Evolutionary conservation across 2,329 filamentous ascomycete genomes (phyloP).

Genomic region (Aquanectria penicillioides): DNA sequence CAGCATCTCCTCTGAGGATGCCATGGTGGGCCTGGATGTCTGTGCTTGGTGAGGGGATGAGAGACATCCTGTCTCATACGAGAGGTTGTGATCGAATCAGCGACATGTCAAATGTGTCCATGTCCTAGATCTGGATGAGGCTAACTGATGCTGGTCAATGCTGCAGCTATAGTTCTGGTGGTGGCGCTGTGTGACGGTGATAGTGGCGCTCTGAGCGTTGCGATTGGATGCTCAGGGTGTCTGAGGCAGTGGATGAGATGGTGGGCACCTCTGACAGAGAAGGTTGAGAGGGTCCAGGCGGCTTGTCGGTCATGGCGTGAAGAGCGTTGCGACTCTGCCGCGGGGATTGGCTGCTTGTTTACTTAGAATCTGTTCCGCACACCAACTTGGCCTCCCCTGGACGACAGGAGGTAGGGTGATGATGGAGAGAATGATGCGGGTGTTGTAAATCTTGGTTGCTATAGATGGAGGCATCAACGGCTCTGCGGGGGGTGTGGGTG

Average conservation of each 20-base stretch:
- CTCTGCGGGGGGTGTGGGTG: neutral
- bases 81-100: conserved; percentile 21
- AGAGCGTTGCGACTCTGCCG: neutral
- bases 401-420: neutral
- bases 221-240: conserved; percentile 7
- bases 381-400: neutral
- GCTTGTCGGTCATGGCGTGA: conserved; percentile 2
- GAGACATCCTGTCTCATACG: conserved; percentile 24
- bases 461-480: neutral
- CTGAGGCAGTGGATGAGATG: conserved; percentile 1
- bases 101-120: conserved; percentile 17
- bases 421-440: neutral
- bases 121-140: conserved; percentile 19
- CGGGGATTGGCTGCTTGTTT: neutral
- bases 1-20: neutral
- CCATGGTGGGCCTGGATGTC: conserved; percentile 2
- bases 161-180: conserved; percentile 28
- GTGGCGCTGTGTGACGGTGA: conserved; percentile 30
- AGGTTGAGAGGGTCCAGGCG: neutral
- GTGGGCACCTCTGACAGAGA: neutral
- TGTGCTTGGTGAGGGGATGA: conserved; percentile 18
- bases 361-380: neutral
- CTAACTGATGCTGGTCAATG: conserved; percentile 33
- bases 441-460: neutral
- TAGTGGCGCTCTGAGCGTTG: conserved; percentile 20